Evolutionary conservation across 2,329 filamentous ascomycete genomes (phyloP), one percentile per base, ranked within the genome.

Genomic region (Colletotrichum tabaci): DNA sequence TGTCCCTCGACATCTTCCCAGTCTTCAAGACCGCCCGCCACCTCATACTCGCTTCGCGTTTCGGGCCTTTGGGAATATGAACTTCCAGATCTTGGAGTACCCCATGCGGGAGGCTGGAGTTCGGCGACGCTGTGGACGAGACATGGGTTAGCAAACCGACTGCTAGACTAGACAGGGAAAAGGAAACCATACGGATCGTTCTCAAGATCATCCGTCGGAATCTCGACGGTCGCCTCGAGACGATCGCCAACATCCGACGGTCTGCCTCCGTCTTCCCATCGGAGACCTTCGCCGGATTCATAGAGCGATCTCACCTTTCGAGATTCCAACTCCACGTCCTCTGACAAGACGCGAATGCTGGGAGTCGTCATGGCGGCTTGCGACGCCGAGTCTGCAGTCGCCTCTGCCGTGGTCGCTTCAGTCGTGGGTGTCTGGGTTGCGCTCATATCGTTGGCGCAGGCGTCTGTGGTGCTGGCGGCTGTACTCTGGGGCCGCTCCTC

Each of bases 231-330:
- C 75, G 87, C 84, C 77, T 85, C 84, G 73, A 85, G 81, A 72
- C 82, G 84, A 77, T 85, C 87, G 79, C 82, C 83, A 75, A 78
- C 79, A 56, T 84, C 85, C 78, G 82, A 85, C 78, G 79, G 83
- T 75, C 83, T 80, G 72, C 80, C 83, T 74, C 87, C 86, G 78
- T 88, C 85, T 80, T 88, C 86, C 85, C 85, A 87, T 74, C 81
- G 82, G 81, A 86, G 80, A 80, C 80, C 81, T 79, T 88, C 87
- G 82, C 85, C 85, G 78, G 84, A 84, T 83, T 87, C 85, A 85
- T 90, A 90, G 82, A 90, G 88, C 82, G 88, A 90, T 86, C 88
- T 89, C 86, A 90, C 88, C 86, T 90, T 90, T 87, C 88, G 87
- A 83, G 88, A 90, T 83, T 90, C 88, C 83, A 87, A 87, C 84